phyloP scores from a whole-genome alignment of 306 rosid species.

The Ormosia semicastrata region DNA sequence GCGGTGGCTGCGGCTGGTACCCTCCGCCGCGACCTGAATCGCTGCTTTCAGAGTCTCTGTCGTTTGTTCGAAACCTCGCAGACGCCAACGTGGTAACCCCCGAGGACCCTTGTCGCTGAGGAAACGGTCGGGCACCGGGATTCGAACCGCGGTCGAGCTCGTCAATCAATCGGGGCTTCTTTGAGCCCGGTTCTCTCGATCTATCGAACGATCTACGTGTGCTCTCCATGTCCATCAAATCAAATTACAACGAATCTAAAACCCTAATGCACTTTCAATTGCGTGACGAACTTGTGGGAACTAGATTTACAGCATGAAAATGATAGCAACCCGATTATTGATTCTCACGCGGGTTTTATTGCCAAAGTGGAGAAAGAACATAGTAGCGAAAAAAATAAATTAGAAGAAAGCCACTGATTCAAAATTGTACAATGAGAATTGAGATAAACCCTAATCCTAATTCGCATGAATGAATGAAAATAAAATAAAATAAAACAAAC shows the following conservation, averaged over 20 bases:
- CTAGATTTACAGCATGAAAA: constrained; percentile 11
- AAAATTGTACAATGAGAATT: constrained; percentile 26
- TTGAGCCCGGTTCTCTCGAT: constrained; percentile 76
- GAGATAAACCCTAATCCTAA: constrained; percentile 43
- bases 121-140: constrained; percentile 51
- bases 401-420: background rate
- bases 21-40: constrained; percentile 63
- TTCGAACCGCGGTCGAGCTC: constrained; percentile 53
- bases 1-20: constrained; percentile 77
- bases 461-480: background rate
- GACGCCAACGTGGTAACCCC: constrained; percentile 36
- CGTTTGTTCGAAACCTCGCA: constrained; percentile 51
- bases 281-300: constrained; percentile 9
- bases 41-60: constrained; percentile 54
- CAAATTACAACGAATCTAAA: constrained; percentile 30
- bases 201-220: constrained; percentile 80
- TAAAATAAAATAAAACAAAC: too few species aligned
- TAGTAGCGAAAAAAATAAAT: background rate
- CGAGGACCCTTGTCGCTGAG: constrained; percentile 53
- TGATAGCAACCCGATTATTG: background rate
- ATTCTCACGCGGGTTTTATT: background rate
- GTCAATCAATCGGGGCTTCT: constrained; percentile 74
- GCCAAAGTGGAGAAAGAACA: background rate
- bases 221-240: constrained; percentile 73
- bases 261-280: constrained; percentile 36